These are phyloP conservation scores for Patellifolia procumbens DNA, from an alignment of 179 eudicot species.

Conservation along the genomic window DNA sequence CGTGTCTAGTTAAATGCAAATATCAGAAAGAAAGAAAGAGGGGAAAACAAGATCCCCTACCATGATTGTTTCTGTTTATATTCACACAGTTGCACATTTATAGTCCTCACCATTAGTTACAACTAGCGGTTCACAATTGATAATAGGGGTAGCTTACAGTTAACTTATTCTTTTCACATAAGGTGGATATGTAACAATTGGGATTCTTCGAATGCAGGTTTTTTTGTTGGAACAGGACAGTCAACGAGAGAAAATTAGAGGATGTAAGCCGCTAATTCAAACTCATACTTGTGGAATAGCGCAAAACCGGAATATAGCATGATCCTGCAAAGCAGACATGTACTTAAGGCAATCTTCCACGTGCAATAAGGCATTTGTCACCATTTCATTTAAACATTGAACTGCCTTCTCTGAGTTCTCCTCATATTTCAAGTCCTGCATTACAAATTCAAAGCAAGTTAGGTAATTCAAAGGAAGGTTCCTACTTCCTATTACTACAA, in stretches of 20 bases:
- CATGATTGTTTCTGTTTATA: neutral
- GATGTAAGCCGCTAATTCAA: constrained; percentile 9
- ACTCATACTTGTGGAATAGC: constrained; percentile 89
- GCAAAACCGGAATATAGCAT: constrained; percentile 80
- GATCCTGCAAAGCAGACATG: constrained; percentile 68
- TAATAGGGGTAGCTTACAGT: neutral
- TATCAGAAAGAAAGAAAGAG: neutral
- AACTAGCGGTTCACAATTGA: neutral
- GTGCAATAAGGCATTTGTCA: constrained; percentile 83
- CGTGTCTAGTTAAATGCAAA: neutral
- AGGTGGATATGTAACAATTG: neutral
- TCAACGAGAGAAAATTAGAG: neutral
- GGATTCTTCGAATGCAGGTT: neutral
- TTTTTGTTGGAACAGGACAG: neutral
- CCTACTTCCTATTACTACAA: neutral
- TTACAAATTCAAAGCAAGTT: constrained; percentile 15
- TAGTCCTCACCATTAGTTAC: neutral
- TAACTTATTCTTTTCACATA: neutral
- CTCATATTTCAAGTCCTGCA: constrained; percentile 82
- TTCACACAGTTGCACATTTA: neutral
- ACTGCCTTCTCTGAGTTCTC: constrained; percentile 85
- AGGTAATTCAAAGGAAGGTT: neutral
- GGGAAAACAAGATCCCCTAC: neutral
- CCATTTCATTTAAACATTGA: constrained; percentile 95
- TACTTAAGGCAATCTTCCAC: constrained; percentile 79